Evolutionary conservation across 2,329 filamentous ascomycete genomes (phyloP), one percentile per base, ranked within the genome.

Genomic region (Fusarium newnesense): DNA sequence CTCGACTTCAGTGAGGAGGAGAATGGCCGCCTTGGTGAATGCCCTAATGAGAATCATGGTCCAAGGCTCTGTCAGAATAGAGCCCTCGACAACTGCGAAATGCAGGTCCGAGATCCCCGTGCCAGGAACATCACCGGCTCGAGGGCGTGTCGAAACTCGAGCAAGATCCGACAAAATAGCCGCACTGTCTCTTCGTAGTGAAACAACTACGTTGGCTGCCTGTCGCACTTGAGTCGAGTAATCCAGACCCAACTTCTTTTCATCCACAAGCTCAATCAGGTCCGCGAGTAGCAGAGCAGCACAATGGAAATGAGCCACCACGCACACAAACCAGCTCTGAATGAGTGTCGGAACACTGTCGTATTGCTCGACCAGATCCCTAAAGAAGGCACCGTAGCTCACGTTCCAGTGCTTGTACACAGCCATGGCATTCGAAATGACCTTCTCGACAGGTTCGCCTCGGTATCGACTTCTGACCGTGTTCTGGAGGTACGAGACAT

Each of bases 41-140:
- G 84, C 84, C 32, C 87, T 82, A 47, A 89, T 85, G 34, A 90
- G 78, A 6, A 90, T 84, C 43, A 86, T 85, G 3, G 88, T 89
- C 88, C 88, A 90, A 5, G 89, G 89, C 71, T 90, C 88, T 2
- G 87, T 89, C 62, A 91, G 76, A n/a, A 91, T 81, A 3, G 88
- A 85, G 5, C 86, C 87, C 65, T 88, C 83, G 46, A 84, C 87
- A 30, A 89, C 81, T 2, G 87, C 87, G 63, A 86, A 85, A 75
- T 89, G 88, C 60, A 88, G 87, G 28, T 85, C 84, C 5, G 73
- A 70, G 47, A 74, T 60, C 34, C 76, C 75, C 8, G 72, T 72
- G 11, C 76, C 76, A 8, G 76, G 76, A 37, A 77, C 52, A 58
- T 77, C 75, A 4, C 75, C 73, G 44, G 70, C 73, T 53, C 71